Evolutionary conservation across 257 asterid species (phyloP), one percentile per base, ranked within the genome.

Genomic region (Solanum etuberosum): DNA sequence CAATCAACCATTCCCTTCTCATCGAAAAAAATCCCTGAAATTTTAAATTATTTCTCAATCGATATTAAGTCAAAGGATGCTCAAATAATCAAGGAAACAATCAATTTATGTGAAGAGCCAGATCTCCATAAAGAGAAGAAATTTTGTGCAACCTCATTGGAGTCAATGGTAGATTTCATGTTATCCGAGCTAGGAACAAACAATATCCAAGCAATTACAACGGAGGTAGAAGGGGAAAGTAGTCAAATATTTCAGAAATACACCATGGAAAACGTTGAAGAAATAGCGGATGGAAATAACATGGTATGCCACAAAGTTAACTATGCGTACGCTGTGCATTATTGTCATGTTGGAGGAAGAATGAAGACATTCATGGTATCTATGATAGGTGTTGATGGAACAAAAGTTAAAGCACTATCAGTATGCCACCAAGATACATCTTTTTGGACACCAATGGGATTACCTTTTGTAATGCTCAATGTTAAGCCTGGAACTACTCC

Each of bases 1-100:
- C 29, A 46, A 68, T 40, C 46, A 32, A 37, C 89, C n/a, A 77
- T 84, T 72, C 90, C 86, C 35, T 88, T 88, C 85, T 57, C 88
- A 3, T 88, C 83, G 1, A 23, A 42, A 31, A 85, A 61, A 77
- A 16, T 84, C 12, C 87, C 71, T 2, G 86, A 88, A 51, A 86
- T 86, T 51, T 27, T 83, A 4, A 82, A 65, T 7, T 9, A 48
- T 59, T 87, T 86, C n/a, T 87, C 87, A 13, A 88, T 87, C 11
- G 37, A 68, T 32, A 70, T 85, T 15, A 63, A 43, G 27, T 78
- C 86, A 21, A 63, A 34, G 25, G 68, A 78, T 27, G 81, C 88
- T 42, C 14, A 86, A 59, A 34, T 11, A 11, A 86, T 86, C 11
- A 29, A 77, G 46, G 9, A 76, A 23, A 38, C 81, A 12, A 78